Base-by-base conservation (phyloP, 2,329 filamentous ascomycete genomes). In the Massarina eburnea region DNA sequence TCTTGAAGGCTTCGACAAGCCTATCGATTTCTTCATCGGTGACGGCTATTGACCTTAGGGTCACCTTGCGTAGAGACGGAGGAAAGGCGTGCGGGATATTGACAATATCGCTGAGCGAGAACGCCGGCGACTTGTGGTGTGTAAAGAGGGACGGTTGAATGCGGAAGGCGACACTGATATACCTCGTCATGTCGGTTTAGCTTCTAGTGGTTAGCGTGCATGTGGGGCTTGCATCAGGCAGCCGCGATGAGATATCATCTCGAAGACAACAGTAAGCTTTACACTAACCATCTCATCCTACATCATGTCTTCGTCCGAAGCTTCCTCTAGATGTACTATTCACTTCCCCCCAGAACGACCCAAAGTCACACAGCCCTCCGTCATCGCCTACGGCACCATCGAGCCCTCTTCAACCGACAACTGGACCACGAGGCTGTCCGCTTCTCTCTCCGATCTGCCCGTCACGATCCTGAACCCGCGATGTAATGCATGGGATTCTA, bases 361-460 rank as follows among this genome's bases (percentile, higher is more conserved):
- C 19, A 39, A 33, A 9, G 39, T 66, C 22, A 37, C 49, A n/a
- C 51, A 34, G 6, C 58, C 59, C 12, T 69, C 74, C 12, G 53
- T 85, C 42, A 84, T 85, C 58, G 75, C 85, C 10, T 80, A 81
- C 1, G 83, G 83, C 17, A 76, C 73, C 18, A 84, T 81, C 15
- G 75, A 66, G 34, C 59, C 59, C 42, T 49, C 55, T 24, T 45
- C 53, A 33, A 33, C 49, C 3, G 61, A 59, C 1, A 73, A 79
- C 62, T 85, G 81, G 82, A 80, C 81, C 32, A 59, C 71, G 7
- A 51, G 48, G 2, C 61, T 86, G 6, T 60, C 63, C 9, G 44
- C 59, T 9, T 64, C 68, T 0, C 59, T 71, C 17, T 55, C 68
- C 0, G 56, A 72, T n/a, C 59, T 73, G 0, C 73, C 76, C 2